phyloP scores from a whole-genome alignment of 768 basidiomycete species.

The Xanthoconium purpureum region DNA sequence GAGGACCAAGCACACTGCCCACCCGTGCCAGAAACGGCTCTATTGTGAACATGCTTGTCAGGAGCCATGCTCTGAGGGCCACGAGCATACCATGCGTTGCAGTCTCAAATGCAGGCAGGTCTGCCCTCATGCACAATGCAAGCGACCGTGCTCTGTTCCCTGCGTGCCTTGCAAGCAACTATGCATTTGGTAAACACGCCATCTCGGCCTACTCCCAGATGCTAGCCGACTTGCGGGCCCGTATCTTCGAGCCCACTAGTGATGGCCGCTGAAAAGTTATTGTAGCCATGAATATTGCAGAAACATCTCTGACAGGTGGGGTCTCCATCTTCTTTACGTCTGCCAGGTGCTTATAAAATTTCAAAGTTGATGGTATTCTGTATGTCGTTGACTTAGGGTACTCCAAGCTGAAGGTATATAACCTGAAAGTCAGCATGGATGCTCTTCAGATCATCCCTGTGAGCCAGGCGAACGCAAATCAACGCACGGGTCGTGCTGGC shows the following conservation, averaged over 20 bases:
- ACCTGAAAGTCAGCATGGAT: slow-evolving; percentile 99
- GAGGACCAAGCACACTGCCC: slow-evolving; percentile 39
- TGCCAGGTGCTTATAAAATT: slow-evolving; percentile 2
- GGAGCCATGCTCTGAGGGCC: slow-evolving; percentile 45
- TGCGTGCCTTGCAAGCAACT: slow-evolving; percentile 63
- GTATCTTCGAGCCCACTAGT: slow-evolving; percentile 91
- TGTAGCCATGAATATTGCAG: slow-evolving; percentile 98
- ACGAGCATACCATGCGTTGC: slow-evolving; percentile 49
- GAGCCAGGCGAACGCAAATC: slow-evolving; percentile 97
- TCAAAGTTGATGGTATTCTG: slow-evolving; percentile 89
- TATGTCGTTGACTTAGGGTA: slow-evolving; percentile 97
- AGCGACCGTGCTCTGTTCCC: slow-evolving; percentile 43
- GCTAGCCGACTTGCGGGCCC: slow-evolving; percentile 98
- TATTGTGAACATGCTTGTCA: slow-evolving; percentile 58
- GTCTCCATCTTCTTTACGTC: neutral
- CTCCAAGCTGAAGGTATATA: slow-evolving; percentile 98
- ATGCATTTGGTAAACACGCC: slow-evolving; percentile 48
- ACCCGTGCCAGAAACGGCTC: slow-evolving; percentile 49
- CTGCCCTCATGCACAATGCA: slow-evolving; percentile 54
- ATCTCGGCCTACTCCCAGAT: slow-evolving; percentile 81
- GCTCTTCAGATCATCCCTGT: slow-evolving; percentile 98
- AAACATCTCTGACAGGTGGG: slow-evolving; percentile 90
- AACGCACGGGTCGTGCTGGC: slow-evolving; percentile 93
- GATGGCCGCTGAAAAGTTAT: slow-evolving; percentile 97
- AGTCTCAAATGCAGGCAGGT: slow-evolving; percentile 47